A percentile compares a stretch with the other conserved stretches of the same genome.
phyloP scores from a whole-genome alignment of 2,329 filamentous ascomycete genomes.

The Fusarium falciforme region DNA sequence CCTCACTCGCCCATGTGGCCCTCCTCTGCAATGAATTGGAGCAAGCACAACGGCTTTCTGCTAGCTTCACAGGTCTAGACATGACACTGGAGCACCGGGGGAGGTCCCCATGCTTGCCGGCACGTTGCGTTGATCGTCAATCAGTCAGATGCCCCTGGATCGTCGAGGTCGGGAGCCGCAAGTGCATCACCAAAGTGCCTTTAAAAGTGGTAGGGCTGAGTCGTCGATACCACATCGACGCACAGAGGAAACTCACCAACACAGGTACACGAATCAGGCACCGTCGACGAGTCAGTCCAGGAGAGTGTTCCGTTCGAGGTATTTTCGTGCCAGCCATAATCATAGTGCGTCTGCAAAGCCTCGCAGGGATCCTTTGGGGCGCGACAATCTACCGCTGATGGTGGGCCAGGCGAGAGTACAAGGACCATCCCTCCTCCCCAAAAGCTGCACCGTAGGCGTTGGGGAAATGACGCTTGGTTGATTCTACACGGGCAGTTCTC shows the following conservation, averaged over 20 bases:
- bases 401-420: constrained; percentile 33
- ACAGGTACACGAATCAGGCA: constrained; percentile 22
- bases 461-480: constrained; percentile 44
- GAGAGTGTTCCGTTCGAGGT: constrained; percentile 18
- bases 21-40: constrained; percentile 18
- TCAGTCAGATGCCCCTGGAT: constrained; percentile 32
- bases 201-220: constrained; percentile 34
- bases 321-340: constrained; percentile 33
- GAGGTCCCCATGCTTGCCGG: constrained; percentile 20
- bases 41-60: constrained; percentile 8
- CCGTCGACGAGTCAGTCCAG: constrained; percentile 5
- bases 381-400: constrained; percentile 32
- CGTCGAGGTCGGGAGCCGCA: constrained; percentile 27
- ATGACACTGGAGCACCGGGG: constrained; percentile 9
- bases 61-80: constrained; percentile 12
- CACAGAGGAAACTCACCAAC: constrained; percentile 20
- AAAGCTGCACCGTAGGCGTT: constrained; percentile 17
- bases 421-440: constrained; percentile 37
- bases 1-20: constrained; percentile 28
- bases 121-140: constrained; percentile 30
- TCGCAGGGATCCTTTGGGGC: constrained; percentile 32
- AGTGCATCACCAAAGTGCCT: constrained; percentile 30
- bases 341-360: constrained; percentile 19
- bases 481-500: constrained; percentile 30
- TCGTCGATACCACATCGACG: constrained; percentile 33